Base-by-base conservation (phyloP, 83 land plant genomes). In the Thuja plicata region DNA sequence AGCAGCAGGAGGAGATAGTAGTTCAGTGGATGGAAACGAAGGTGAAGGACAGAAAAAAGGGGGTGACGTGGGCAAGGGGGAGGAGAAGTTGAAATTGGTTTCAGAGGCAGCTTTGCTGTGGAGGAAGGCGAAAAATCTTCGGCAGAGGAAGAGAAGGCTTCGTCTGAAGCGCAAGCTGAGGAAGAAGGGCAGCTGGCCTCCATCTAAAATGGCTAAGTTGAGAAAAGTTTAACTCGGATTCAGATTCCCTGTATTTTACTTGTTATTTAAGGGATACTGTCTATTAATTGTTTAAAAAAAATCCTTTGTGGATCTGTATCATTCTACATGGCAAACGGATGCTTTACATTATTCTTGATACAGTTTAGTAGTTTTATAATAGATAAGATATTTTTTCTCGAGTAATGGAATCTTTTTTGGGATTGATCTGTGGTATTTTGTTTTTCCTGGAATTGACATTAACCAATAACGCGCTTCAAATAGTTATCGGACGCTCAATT, bases 101-200 rank as follows among this genome's bases (percentile, higher is more conserved):
- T 95, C 98, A 13, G 97, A 97, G 76, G 89, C 94, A 87, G 95
- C 90, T 89, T 41, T 92, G 82, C 91, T 90, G 89, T 96, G 93
- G 96, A 94, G 91, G 87, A 88, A 94, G 88, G 95, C 93, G 5
- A 97, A 94, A 91, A 95, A 94, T 89, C 89, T 92, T 2, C 93
- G 95, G 92, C 94, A 94, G 66, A 86, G 96, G 50, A 93, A 98
- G 90, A 95, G 94, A 87, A 87, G 98, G 86, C 95, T 97, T 83
- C 92, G 96, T 24, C 89, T 94, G 83, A 97, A 97, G 87, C 88
- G 99, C 8, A 91, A 89, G 30, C 57, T 96, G 89, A 92, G 99
- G 92, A 97, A 97, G 95, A 97, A 97, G 94, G 98, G 99, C 16
- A 85, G 92, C 73, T 96, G 99, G 99, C 99, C 98, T n/a, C 98